These are phyloP conservation scores for Xylariaceae sp. DNA, from an alignment of 2,329 filamentous ascomycete species.

Conservation along the genomic window DNA sequence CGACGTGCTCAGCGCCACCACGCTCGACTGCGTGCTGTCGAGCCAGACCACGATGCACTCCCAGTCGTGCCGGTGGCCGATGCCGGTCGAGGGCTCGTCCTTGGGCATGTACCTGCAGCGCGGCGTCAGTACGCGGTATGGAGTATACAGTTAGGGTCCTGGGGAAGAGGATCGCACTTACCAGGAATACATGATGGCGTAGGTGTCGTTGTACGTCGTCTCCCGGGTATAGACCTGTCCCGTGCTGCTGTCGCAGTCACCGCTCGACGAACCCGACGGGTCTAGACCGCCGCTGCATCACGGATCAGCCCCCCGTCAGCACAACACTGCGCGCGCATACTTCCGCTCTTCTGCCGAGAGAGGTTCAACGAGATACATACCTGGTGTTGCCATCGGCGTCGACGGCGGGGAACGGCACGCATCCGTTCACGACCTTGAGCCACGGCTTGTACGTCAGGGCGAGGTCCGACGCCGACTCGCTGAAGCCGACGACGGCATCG, in stretches of 20 bases:
- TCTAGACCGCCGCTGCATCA: conserved; percentile 25
- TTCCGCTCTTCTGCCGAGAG: no score
- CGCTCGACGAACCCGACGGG: conserved; percentile 20
- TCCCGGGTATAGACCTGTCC: conserved; percentile 32
- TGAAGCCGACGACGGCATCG: conserved; percentile 45
- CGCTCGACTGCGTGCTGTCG: conserved; percentile 18
- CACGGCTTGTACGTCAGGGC: conserved; percentile 47
- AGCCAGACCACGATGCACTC: conserved; percentile 32
- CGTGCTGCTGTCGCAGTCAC: conserved; percentile 23
- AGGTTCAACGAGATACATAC: no score
- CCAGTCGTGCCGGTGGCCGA: conserved; percentile 35
- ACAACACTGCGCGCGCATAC: no score
- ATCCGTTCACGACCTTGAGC: conserved; percentile 50
- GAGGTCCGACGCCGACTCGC: conserved; percentile 45
- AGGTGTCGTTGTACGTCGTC: conserved; percentile 20
- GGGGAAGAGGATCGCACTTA: conserved; percentile 8
- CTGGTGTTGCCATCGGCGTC: conserved; percentile 39
- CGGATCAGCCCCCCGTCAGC: background rate
- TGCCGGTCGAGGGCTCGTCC: conserved; percentile 31
- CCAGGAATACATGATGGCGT: conserved; percentile 31
- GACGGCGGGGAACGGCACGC: conserved; percentile 55
- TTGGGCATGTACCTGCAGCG: conserved; percentile 34
- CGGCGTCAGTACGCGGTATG: background rate
- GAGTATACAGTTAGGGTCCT: background rate
- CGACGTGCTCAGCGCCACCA: conserved; percentile 28